phyloP scores from a whole-genome alignment of 129 eudicot species.

The Helichrysum umbraculigerum region DNA sequence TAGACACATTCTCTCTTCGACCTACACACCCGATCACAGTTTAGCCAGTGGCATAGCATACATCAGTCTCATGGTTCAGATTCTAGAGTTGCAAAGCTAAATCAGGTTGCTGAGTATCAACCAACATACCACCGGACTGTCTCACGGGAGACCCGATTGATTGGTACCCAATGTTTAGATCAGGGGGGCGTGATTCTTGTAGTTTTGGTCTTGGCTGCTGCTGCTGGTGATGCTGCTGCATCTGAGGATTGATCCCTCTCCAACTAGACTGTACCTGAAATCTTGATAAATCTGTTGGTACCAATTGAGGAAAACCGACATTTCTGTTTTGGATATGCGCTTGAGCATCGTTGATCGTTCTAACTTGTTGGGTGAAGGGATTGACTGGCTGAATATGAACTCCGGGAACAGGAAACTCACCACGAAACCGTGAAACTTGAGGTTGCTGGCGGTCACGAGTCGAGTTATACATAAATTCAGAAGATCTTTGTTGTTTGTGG shows the following conservation, averaged over 20 bases:
- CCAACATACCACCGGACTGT: slow-evolving; percentile 67
- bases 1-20: background rate
- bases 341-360: slow-evolving; percentile 49
- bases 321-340: slow-evolving; percentile 44
- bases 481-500: slow-evolving; percentile 48
- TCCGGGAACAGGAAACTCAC: slow-evolving; percentile 42
- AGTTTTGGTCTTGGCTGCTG: slow-evolving; percentile 61
- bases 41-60: background rate
- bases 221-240: slow-evolving; percentile 45
- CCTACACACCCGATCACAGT: background rate
- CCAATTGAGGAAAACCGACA: slow-evolving; percentile 56
- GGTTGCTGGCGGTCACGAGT: slow-evolving; percentile 49
- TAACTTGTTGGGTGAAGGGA: slow-evolving; percentile 48
- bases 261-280: slow-evolving; percentile 71
- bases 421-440: slow-evolving; percentile 63
- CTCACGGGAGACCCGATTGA: slow-evolving; percentile 75
- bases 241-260: slow-evolving; percentile 55
- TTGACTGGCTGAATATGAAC: slow-evolving; percentile 33
- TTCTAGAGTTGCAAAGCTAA: slow-evolving; percentile 82
- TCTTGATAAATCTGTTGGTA: slow-evolving; percentile 74
- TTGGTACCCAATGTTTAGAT: slow-evolving; percentile 77
- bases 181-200: slow-evolving; percentile 85
- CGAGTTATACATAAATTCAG: slow-evolving; percentile 45
- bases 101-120: slow-evolving; percentile 97
- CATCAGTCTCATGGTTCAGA: background rate